Conservation (phyloP, 23 red algal genomes). For the Cyanidiococcus yangmingshanensis region DNA sequence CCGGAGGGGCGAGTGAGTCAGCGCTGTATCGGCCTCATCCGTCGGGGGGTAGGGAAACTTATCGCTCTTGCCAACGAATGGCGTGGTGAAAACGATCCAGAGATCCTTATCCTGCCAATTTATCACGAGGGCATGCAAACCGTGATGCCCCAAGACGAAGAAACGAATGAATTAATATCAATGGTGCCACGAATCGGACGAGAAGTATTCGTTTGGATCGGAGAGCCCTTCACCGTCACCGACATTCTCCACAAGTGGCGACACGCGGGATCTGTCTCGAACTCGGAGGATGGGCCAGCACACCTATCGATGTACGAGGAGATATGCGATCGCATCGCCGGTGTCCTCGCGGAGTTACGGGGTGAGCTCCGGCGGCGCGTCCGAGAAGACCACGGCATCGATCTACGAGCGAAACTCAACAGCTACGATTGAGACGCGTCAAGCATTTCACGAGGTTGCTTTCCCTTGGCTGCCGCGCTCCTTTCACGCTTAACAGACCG, state of each 20-base stretch:
- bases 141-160: slow-evolving; percentile 77
- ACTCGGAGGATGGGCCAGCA: slow-evolving; percentile 25
- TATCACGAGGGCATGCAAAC: slow-evolving; percentile 94
- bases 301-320: slow-evolving; percentile 71
- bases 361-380: slow-evolving; percentile 39
- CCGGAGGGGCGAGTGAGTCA: slow-evolving; percentile 79
- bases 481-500: no score
- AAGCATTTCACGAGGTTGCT: no score
- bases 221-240: slow-evolving; percentile 57
- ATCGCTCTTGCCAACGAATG: slow-evolving; percentile 44
- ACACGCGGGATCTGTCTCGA: slow-evolving; percentile 26
- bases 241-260: slow-evolving; percentile 41
- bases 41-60: slow-evolving; percentile 75
- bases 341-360: slow-evolving; percentile 45
- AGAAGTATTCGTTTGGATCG: slow-evolving; percentile 56
- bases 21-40: slow-evolving; percentile 49
- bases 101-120: slow-evolving; percentile 58
- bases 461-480: no score
- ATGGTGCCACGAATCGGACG: slow-evolving; percentile 45
- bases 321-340: slow-evolving; percentile 46
- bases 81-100: neutral
- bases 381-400: slow-evolving; percentile 31
- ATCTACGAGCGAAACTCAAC: slow-evolving; percentile 24
- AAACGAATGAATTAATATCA: slow-evolving; percentile 38
- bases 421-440: slow-evolving; percentile 14